Conservation (phyloP, 1,284 basidiomycete genomes). For the Ustilago vetiveriae region DNA sequence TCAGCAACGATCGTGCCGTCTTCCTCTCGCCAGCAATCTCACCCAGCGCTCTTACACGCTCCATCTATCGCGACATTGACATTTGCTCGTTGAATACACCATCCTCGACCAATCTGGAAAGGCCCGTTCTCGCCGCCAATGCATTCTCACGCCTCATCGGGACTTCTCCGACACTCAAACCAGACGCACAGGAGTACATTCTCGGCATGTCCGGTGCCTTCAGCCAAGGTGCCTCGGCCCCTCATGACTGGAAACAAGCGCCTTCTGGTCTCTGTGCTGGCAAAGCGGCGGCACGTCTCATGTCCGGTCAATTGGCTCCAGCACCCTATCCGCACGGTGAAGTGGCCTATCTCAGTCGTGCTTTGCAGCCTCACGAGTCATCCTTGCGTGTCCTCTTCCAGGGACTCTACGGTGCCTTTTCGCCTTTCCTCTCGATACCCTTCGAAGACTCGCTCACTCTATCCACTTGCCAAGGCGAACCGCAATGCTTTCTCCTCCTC, state of each 20-base stretch:
- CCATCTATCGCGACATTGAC: conserved; percentile 36
- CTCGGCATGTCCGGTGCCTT: conserved; percentile 20
- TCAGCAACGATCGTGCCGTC: conserved; percentile 38
- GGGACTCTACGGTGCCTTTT: conserved; percentile 33
- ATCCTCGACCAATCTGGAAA: conserved; percentile 12
- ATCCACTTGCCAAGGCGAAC: conserved; percentile 17
- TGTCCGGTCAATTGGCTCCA: conserved; percentile 11
- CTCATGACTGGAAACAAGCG: conserved; percentile 18
- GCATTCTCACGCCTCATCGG: conserved; percentile 40
- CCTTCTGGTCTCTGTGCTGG: conserved; percentile 28
- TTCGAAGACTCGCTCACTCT: conserved; percentile 29
- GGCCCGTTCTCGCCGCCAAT: conserved; percentile 23
- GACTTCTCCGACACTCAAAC: conserved; percentile 15
- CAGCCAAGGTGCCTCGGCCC: background rate
- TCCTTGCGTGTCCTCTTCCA: conserved; percentile 27
- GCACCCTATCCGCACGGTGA: conserved; percentile 18
- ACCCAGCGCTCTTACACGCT: conserved; percentile 23
- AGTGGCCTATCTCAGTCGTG: conserved; percentile 14
- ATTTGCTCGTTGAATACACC: conserved; percentile 27
- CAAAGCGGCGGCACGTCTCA: conserved; percentile 25
- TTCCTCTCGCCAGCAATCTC: conserved; percentile 37
- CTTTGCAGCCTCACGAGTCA: conserved; percentile 23
- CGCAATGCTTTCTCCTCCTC: conserved; percentile 31
- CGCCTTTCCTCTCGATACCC: conserved; percentile 38
- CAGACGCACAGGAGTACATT: conserved; percentile 28